A percentile compares a stretch with the other conserved stretches of the same genome.
Conservation (phyloP, 2,329 filamentous ascomycete genomes). For the Emergomyces pasteurianus region DNA sequence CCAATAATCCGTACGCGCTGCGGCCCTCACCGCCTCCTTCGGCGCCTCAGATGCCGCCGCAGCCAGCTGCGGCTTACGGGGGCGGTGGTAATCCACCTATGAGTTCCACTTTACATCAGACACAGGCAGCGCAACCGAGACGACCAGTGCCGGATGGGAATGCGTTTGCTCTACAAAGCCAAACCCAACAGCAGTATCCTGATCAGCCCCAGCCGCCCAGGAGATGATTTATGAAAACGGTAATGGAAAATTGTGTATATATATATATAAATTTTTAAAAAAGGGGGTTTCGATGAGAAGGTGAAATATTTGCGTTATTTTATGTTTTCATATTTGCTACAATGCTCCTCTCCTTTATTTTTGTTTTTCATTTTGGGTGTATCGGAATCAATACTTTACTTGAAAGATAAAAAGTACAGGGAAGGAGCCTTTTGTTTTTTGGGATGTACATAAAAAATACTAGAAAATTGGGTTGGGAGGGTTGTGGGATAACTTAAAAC, state of each 20-base stretch:
- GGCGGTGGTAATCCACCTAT: not conserved
- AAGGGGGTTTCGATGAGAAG: not conserved
- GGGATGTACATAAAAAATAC: too few species aligned
- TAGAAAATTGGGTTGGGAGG: too few species aligned
- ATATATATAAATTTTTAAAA: too few species aligned
- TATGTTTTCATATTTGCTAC: not conserved
- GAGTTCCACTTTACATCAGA: not conserved
- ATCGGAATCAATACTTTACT: too few species aligned
- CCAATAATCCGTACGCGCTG: not conserved
- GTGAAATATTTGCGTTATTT: not conserved
- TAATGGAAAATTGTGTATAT: not conserved
- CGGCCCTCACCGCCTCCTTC: not conserved
- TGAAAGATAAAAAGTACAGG: too few species aligned
- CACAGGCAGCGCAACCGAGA: not conserved
- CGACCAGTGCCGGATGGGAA: not conserved
- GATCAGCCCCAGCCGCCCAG: not conserved
- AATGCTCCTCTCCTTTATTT: not conserved
- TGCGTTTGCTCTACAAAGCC: not conserved
- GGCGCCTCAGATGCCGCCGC: not conserved
- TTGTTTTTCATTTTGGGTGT: not conserved
- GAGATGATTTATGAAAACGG: not conserved
- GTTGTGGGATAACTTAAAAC: too few species aligned
- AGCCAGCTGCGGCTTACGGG: not conserved
- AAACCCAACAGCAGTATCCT: not conserved
- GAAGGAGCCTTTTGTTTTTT: too few species aligned